Evolutionary conservation across 257 asterid species (phyloP).

Genomic region (Solanum ossicruentum): DNA sequence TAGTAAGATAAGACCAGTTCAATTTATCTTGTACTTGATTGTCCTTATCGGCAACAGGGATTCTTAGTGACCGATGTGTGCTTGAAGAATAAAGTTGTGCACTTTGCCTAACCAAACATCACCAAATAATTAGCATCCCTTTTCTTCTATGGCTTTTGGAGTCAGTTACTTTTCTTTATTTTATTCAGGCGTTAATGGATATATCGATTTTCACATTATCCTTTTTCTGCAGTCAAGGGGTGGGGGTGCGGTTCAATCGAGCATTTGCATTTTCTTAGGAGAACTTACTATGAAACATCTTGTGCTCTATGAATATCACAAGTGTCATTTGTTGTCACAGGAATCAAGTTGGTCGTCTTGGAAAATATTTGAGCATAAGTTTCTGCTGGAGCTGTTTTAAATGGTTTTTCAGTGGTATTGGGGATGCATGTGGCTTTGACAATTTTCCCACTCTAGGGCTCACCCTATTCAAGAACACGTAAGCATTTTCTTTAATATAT

Average conservation of each 20-base stretch:
- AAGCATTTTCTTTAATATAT: conserved; percentile 8
- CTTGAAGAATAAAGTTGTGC: not conserved
- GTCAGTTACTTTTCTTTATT: not conserved
- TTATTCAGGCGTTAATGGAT: not conserved
- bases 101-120: not conserved
- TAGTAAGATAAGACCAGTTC: not conserved
- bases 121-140: not conserved
- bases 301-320: not conserved
- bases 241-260: not conserved
- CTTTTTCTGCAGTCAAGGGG: not conserved
- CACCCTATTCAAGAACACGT: conserved; percentile 71
- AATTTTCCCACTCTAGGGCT: conserved; percentile 82
- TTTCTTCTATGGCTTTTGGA: not conserved
- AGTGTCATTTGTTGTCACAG: conserved; percentile 22
- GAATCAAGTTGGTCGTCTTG: conserved; percentile 77
- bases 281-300: not conserved
- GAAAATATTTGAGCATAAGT: conserved; percentile 88
- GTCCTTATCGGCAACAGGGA: not conserved
- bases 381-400: conserved; percentile 90
- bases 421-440: conserved; percentile 95
- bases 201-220: not conserved
- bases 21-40: not conserved
- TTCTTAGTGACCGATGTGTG: not conserved
- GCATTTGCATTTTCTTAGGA: not conserved
- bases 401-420: conserved; percentile 96